Conservation (phyloP, 78 protist species). For the Fonticula alba region DNA sequence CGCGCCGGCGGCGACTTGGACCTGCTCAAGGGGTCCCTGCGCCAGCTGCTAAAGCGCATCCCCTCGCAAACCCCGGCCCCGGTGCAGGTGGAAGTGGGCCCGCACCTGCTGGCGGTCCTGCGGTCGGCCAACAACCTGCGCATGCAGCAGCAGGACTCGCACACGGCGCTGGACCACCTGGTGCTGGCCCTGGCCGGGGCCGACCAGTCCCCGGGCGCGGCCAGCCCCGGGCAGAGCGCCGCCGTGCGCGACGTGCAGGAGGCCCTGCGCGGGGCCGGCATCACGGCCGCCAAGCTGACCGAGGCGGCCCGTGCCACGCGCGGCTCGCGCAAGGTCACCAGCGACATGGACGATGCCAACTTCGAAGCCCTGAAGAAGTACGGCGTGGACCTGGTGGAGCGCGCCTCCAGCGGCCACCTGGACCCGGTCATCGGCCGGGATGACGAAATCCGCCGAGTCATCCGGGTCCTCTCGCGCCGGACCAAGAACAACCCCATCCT, state of each 20-base stretch:
- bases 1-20: not conserved
- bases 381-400: slow-evolving; percentile 45
- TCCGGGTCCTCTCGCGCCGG: slow-evolving; percentile 62
- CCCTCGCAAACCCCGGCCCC: not conserved
- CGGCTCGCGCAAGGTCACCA: not conserved
- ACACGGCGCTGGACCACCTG: slow-evolving; percentile 1
- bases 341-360: not conserved
- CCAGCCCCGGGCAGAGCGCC: not conserved
- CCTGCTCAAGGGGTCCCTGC: not conserved
- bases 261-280: not conserved
- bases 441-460: slow-evolving; percentile 82
- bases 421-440: slow-evolving; percentile 97
- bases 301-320: not conserved
- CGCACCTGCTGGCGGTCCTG: not conserved
- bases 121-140: not conserved
- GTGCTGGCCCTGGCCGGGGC: not conserved
- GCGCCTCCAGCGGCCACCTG: slow-evolving; percentile 74
- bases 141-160: not conserved
- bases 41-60: not conserved
- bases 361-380: slow-evolving; percentile 63
- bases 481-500: slow-evolving; percentile 95
- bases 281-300: not conserved
- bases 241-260: not conserved
- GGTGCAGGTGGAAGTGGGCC: not conserved
- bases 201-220: not conserved